Evolutionary conservation across 495 filamentous ascomycete species (phyloP), one percentile per base, ranked within the genome.

Genomic region (Hyaloscypha hepaticicola): DNA sequence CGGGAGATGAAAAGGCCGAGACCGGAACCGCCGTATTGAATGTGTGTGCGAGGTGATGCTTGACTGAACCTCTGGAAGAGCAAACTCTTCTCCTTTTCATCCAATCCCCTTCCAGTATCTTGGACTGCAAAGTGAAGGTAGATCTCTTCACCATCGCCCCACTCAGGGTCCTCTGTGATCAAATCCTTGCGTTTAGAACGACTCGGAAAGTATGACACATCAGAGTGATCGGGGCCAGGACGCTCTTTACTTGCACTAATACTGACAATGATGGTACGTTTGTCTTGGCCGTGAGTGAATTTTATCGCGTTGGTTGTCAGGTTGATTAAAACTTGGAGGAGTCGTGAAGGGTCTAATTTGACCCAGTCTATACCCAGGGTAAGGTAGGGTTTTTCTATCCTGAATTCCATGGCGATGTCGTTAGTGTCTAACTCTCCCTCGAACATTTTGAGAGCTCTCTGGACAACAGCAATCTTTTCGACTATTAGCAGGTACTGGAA

Each of bases 21-120:
- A 0, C 92, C 92, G 5, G 87, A 92, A 3, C 92, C 92, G 22
- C 91, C 92, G 65, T 95, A 96, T 41, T 89, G 84, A 0, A 90
- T 84, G 62, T 94, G 90, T 0, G 91, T 94, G 48, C 87, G 81
- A 2, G 90, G 90, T 25, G 78, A 79, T 14, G 89, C 88, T 75
- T 95, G 91, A 3, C 88, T 90, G 75, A 96, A 96, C 14, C 91
- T 82, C 58, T 89, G 85, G 72, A 96, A 96, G 0, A 96, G 78
- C 8, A 87, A 77, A 61, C 88, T 87, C 72, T 87, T 90, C 69
- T 91, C 88, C 58, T 89, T 82, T 24, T 87, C 84, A 62, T 80
- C 88, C 27, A 96, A 79, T 0, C 92, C 91, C 12, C 89, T 84
- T 0, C 92, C 92, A 0, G 90, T 91, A 69, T 96, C 92, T 61